phyloP scores from a whole-genome alignment of 2,329 filamentous ascomycete genomes.

The Fusarium decemcellulare region DNA sequence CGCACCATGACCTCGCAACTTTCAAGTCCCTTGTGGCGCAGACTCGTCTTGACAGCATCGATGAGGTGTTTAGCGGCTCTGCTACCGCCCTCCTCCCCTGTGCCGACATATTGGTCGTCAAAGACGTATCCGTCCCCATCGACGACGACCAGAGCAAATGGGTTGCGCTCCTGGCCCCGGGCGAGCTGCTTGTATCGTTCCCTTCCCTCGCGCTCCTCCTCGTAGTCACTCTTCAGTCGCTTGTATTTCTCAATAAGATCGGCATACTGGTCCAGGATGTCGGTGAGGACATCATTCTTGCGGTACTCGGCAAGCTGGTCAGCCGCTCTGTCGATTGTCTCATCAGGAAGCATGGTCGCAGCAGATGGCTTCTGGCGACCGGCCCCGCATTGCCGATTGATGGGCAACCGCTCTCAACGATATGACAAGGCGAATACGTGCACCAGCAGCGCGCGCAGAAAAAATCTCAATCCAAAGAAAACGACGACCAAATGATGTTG shows the following conservation, averaged over 20 bases:
- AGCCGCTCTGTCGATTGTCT: slow-evolving; percentile 39
- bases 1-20: slow-evolving; percentile 68
- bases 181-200: slow-evolving; percentile 70
- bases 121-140: slow-evolving; percentile 73
- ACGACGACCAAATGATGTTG: neutral
- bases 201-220: slow-evolving; percentile 67
- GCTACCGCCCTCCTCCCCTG: slow-evolving; percentile 67
- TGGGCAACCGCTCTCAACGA: neutral
- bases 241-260: slow-evolving; percentile 67
- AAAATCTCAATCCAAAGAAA: neutral
- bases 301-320: slow-evolving; percentile 51
- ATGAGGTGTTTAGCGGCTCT: slow-evolving; percentile 68
- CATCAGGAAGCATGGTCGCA: slow-evolving; percentile 41
- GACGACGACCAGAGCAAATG: slow-evolving; percentile 73
- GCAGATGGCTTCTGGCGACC: slow-evolving; percentile 18
- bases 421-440: neutral
- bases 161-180: slow-evolving; percentile 64
- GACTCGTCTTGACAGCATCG: slow-evolving; percentile 62
- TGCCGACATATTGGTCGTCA: slow-evolving; percentile 62
- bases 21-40: slow-evolving; percentile 63
- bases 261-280: slow-evolving; percentile 51
- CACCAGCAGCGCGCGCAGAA: no score
- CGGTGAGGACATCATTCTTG: slow-evolving; percentile 42
- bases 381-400: slow-evolving; percentile 32
- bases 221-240: slow-evolving; percentile 69